Conservation (phyloP, 306 rosid species). For the Rubus idaeus region DNA sequence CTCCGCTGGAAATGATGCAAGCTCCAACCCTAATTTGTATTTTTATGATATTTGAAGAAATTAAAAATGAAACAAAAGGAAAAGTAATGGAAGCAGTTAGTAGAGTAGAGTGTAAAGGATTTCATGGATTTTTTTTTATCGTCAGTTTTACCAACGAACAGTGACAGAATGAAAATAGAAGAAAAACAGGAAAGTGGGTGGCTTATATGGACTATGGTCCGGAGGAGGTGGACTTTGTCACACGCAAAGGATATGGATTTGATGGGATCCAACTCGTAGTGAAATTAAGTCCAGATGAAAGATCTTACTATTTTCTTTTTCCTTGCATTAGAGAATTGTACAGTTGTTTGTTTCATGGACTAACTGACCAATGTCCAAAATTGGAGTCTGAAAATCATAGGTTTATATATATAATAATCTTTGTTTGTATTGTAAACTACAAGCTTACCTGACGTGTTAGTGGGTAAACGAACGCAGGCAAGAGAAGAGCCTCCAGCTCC, state of each 20-base stretch:
- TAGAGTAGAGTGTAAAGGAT: conserved; percentile 5
- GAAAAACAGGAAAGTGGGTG: conserved; percentile 27
- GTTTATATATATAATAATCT: neutral
- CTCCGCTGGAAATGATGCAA: conserved; percentile 78
- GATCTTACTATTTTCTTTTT: neutral
- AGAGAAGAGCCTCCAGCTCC: conserved; percentile 33
- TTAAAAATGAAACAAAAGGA: neutral
- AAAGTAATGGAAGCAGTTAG: neutral
- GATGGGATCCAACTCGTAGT: conserved; percentile 26
- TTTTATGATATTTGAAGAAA: neutral
- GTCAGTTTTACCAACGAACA: conserved; percentile 63
- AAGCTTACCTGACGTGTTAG: conserved; percentile 69
- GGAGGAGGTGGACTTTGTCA: conserved; percentile 35
- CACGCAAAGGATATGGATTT: conserved; percentile 40
- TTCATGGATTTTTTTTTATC: conserved; percentile 36
- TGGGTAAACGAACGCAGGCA: conserved; percentile 61
- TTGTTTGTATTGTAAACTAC: conserved; percentile 25
- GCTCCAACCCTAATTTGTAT: conserved; percentile 77
- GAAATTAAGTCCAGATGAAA: conserved; percentile 8
- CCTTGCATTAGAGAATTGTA: neutral
- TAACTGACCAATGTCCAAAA: neutral
- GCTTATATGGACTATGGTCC: conserved; percentile 19
- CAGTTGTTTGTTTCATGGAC: neutral
- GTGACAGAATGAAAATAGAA: conserved; percentile 24
- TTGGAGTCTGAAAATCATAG: neutral